phyloP scores from a whole-genome alignment of 2,329 filamentous ascomycete genomes.

The Zymoseptoria crescenta region DNA sequence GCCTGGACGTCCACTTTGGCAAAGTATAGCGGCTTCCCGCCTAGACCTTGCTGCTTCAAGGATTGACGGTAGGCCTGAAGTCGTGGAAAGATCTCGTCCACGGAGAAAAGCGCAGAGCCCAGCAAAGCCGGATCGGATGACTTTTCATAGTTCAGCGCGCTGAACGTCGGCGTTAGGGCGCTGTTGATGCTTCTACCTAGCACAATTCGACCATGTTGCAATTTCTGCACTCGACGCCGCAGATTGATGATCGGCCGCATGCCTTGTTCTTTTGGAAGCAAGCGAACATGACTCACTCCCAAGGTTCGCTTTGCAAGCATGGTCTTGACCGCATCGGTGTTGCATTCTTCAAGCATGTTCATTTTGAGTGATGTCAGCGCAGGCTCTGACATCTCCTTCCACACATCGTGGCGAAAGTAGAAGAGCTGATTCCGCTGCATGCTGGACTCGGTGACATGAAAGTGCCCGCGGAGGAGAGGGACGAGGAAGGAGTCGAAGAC shows the following conservation, averaged over 20 bases:
- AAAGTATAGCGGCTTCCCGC: constrained; percentile 59
- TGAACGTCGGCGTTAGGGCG: constrained; percentile 65
- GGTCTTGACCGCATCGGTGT: constrained; percentile 46
- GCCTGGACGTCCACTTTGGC: constrained; percentile 86
- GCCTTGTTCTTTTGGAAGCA: constrained; percentile 71
- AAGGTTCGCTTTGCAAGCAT: constrained; percentile 57
- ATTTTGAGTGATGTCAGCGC: constrained; percentile 59
- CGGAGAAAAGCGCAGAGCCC: constrained; percentile 74
- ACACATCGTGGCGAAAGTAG: constrained; percentile 91
- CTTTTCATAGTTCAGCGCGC: constrained; percentile 71
- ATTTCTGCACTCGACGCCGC: constrained; percentile 52
- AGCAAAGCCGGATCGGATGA: constrained; percentile 46
- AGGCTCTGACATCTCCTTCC: constrained; percentile 69
- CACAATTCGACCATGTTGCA: constrained; percentile 45
- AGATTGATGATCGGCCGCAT: constrained; percentile 86
- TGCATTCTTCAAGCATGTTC: constrained; percentile 73
- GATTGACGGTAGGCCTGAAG: constrained; percentile 60
- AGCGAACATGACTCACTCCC: constrained; percentile 68
- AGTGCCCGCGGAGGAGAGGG: constrained; percentile 76
- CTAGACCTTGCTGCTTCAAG: constrained; percentile 32
- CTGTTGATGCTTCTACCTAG: constrained; percentile 61
- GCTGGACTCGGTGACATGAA: constrained; percentile 90
- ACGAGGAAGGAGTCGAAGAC: constrained; percentile 86
- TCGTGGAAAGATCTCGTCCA: constrained; percentile 68
- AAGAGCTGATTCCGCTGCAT: constrained; percentile 72